Evolutionary conservation across 768 basidiomycete species (phyloP).

Genomic region (Psilocybe tampanensis): DNA sequence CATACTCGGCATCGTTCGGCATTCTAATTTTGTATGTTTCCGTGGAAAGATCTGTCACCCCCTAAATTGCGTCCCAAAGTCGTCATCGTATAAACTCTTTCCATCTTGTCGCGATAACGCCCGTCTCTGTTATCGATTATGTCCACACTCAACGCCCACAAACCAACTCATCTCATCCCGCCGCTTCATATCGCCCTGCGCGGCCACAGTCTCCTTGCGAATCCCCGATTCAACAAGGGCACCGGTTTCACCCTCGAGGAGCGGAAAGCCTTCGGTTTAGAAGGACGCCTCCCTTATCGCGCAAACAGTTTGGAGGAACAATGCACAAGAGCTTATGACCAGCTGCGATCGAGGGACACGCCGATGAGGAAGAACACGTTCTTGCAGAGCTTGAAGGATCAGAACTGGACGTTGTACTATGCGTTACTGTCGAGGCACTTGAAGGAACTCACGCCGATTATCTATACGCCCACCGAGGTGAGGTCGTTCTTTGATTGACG

Average conservation of each 20-base stretch:
- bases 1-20: too few relatives aligned
- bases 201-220: conserved; percentile 64
- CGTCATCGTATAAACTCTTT: not conserved
- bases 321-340: conserved; percentile 71
- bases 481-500: conserved; percentile 9
- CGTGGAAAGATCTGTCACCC: too few relatives aligned
- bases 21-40: too few relatives aligned
- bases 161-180: conserved; percentile 20
- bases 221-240: conserved; percentile 78
- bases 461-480: conserved; percentile 85
- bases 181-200: conserved; percentile 52
- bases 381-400: conserved; percentile 72
- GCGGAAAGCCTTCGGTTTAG: conserved; percentile 67
- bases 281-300: conserved; percentile 49
- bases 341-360: conserved; percentile 41
- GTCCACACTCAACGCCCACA: conserved; percentile 21
- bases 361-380: conserved; percentile 71
- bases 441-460: conserved; percentile 65
- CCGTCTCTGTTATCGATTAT: not conserved
- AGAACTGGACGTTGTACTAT: conserved; percentile 86
- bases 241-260: conserved; percentile 74
- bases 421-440: conserved; percentile 60
- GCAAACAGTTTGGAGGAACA: conserved; percentile 77
- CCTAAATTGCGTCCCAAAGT: conserved; percentile 2
- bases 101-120: not conserved